These are phyloP conservation scores for Magnolia officinalis DNA, from an alignment of 164 flowering plant species.

Conservation along the genomic window DNA sequence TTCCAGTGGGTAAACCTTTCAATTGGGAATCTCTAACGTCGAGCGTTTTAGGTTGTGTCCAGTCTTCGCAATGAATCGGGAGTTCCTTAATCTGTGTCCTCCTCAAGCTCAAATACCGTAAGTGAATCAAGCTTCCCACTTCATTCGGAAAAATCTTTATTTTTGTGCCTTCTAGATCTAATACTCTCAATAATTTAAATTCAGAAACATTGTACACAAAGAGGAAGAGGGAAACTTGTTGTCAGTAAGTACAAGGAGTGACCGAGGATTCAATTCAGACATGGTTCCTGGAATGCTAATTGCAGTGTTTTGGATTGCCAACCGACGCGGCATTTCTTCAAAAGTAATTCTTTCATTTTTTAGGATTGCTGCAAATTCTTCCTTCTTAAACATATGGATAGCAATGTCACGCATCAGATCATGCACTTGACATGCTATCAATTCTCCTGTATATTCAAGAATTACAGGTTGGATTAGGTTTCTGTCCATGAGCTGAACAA, in stretches of 20 bases:
- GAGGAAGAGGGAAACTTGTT: neutral
- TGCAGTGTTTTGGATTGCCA: constrained; percentile 4
- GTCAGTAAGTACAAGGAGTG: neutral
- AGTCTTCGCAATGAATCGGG: constrained; percentile 39
- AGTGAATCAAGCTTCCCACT: constrained; percentile 22
- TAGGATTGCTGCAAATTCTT: neutral
- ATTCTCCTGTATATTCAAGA: neutral
- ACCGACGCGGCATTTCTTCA: neutral
- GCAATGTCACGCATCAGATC: constrained; percentile 17
- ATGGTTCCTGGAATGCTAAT: neutral
- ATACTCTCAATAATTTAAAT: neutral
- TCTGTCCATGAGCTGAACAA: constrained; percentile 8
- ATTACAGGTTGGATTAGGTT: constrained; percentile 8
- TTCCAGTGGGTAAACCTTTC: constrained; percentile 21
- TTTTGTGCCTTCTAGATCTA: neutral
- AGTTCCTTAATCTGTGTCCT: constrained; percentile 7
- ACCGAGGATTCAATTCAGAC: neutral
- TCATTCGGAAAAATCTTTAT: neutral
- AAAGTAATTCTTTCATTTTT: neutral
- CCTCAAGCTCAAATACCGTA: constrained; percentile 21
- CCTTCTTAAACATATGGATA: constrained; percentile 2
- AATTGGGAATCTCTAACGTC: constrained; percentile 33
- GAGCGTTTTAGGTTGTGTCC: constrained; percentile 28
- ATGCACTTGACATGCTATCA: constrained; percentile 7
- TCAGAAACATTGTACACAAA: neutral